Evolutionary conservation across 202 grass and related monocot genomes (phyloP), one percentile per base, ranked within the genome.

Genomic region (Cymbopogon flexuosus): DNA sequence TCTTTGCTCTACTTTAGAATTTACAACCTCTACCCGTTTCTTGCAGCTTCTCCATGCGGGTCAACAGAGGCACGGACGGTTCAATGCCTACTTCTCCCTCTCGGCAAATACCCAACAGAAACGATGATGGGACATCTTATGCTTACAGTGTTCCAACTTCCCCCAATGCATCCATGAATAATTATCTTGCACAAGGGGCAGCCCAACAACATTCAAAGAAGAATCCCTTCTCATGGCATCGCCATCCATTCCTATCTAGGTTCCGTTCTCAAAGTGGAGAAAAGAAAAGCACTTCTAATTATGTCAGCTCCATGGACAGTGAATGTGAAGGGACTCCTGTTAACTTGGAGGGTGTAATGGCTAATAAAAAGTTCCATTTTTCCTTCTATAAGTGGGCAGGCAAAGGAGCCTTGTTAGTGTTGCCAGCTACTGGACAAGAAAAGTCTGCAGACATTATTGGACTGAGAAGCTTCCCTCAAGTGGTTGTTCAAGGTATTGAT

Each of bases 331-430:
- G 81, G 29, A 81, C 85, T 83, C 74, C 81, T 75, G 62, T 47
- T 70, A 90, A 81, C 68, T 47, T 87, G 35, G 88, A 93, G 64
- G 91, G 45, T 84, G 83, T 81, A 43, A 78, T 81, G 43, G 83
- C 13, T 71, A 87, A 23, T 77, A 82, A 72, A 65, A 79, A 88
- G 27, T 95, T 95, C 61, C 92, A 99, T 86, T 99, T 99, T 84
- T 93, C 96, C 13, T 89, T 96, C 61, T 93, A 93, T 22, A 95
- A 82, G 67, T 99, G 96, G 96, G 90, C 83, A 4, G 83, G 90
- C 43, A 93, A 93, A 93, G 92, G 96, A 43, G 88, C 88, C 51
- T 84, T 86, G 21, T 86, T 99, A 21, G 79, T 84, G 47, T 35
- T 98, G 68, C 90, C 88, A 87, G 72, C 72, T 87, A 78, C 52